Percentiles rank a stretch among this genome's conserved stretches.
These are phyloP conservation scores for Podaxis sp. DNA, from an alignment of 768 basidiomycete genomes.

Conservation along the genomic window DNA sequence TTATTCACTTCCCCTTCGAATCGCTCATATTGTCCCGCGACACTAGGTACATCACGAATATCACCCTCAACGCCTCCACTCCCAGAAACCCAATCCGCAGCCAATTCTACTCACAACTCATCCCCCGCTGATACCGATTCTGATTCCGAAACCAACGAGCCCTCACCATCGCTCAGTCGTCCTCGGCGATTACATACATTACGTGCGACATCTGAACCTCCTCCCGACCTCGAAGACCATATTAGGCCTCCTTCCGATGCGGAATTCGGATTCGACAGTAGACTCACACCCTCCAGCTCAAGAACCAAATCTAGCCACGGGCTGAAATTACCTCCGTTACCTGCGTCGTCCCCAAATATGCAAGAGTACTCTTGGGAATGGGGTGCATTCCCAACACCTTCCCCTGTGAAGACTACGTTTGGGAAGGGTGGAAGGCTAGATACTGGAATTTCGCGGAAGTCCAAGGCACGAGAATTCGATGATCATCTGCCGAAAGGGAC, in stretches of 20 bases:
- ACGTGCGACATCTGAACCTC: constrained; percentile 63
- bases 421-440: constrained; percentile 42
- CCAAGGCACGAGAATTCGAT: constrained; percentile 29
- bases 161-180: constrained; percentile 29
- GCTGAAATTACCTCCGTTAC: constrained; percentile 9
- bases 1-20: background rate
- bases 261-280: background rate
- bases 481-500: constrained; percentile 20
- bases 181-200: constrained; percentile 25
- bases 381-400: constrained; percentile 85
- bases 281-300: background rate
- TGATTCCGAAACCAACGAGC: constrained; percentile 16
- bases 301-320: background rate
- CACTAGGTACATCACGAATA: constrained; percentile 1
- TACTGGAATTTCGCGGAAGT: constrained; percentile 18
- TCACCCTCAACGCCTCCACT: constrained; percentile 12
- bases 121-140: constrained; percentile 20
- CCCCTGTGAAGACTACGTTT: constrained; percentile 59
- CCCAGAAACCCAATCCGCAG: constrained; percentile 22
- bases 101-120: constrained; percentile 18
- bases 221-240: constrained; percentile 41
- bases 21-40: background rate
- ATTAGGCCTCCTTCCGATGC: constrained; percentile 7
- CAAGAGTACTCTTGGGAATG: constrained; percentile 93
- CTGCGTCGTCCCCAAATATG: constrained; percentile 23